Conservation (phyloP, 2,329 filamentous ascomycete species). For the Fonsecaea pedrosoi region DNA sequence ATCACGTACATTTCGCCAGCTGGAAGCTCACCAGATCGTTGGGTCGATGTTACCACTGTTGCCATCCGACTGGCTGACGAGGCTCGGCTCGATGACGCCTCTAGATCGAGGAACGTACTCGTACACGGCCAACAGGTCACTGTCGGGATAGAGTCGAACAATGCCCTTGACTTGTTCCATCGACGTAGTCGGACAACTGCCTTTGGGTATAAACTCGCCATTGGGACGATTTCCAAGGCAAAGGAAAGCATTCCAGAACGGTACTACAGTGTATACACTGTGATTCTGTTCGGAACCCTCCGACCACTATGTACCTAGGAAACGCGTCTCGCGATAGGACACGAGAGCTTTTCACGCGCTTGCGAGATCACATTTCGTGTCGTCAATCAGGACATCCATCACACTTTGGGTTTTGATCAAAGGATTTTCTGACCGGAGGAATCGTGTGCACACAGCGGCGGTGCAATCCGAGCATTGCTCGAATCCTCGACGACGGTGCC, state of each 20-base stretch:
- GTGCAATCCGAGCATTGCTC: background rate
- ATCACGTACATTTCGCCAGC: background rate
- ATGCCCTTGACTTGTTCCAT: background rate
- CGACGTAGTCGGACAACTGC: background rate
- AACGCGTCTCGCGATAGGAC: background rate
- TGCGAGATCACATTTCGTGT: background rate
- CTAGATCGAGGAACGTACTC: slow-evolving; percentile 10
- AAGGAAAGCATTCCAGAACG: background rate
- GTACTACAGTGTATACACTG: background rate
- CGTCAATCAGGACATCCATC: background rate
- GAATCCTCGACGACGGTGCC: slow-evolving; percentile 9
- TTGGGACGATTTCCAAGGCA: slow-evolving; percentile 7
- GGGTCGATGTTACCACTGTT: slow-evolving; percentile 29
- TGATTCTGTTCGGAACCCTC: background rate
- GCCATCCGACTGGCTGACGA: slow-evolving; percentile 32
- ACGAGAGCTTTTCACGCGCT: background rate
- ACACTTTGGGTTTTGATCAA: background rate
- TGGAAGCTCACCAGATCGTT: slow-evolving; percentile 34
- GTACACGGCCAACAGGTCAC: slow-evolving; percentile 1
- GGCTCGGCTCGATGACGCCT: slow-evolving; percentile 26
- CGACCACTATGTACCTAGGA: background rate
- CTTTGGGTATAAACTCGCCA: background rate
- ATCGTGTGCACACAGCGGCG: background rate
- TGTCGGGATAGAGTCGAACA: background rate
- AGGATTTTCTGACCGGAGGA: background rate